A percentile compares a stretch with the other conserved stretches of the same genome.
These are phyloP conservation scores for Cryptococcus sp. DNA, from an alignment of 1,284 basidiomycete genomes.

Conservation along the genomic window DNA sequence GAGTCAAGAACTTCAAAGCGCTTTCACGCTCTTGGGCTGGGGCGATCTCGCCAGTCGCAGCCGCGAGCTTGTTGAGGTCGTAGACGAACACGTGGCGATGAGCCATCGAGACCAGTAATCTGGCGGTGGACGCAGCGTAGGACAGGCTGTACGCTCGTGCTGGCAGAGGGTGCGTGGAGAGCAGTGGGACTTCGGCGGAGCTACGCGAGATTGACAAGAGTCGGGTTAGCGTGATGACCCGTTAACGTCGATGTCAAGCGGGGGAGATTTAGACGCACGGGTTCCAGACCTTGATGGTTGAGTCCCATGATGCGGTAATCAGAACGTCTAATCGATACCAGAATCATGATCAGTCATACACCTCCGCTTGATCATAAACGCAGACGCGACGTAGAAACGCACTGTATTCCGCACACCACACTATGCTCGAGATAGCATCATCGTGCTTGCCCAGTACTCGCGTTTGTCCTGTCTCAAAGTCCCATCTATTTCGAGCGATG, in stretches of 20 bases:
- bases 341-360: no score
- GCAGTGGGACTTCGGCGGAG: slow-evolving; percentile 58
- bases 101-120: slow-evolving; percentile 86
- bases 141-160: slow-evolving; percentile 79
- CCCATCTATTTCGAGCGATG: slow-evolving; percentile 52
- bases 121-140: slow-evolving; percentile 51
- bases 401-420: slow-evolving; percentile 54
- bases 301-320: slow-evolving; percentile 88
- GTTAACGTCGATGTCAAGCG: background rate
- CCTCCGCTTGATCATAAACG: background rate
- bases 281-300: slow-evolving; percentile 84
- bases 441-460: slow-evolving; percentile 55
- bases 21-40: slow-evolving; percentile 79
- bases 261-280: slow-evolving; percentile 59
- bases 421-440: slow-evolving; percentile 52
- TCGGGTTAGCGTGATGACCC: background rate
- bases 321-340: slow-evolving; percentile 60
- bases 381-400: slow-evolving; percentile 13
- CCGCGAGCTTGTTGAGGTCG: slow-evolving; percentile 70
- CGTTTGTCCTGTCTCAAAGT: slow-evolving; percentile 53
- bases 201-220: slow-evolving; percentile 14
- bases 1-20: slow-evolving; percentile 92
- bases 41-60: slow-evolving; percentile 18
- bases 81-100: slow-evolving; percentile 85
- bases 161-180: slow-evolving; percentile 67